Conservation (phyloP, 306 rosid species). For the Lathyrus aphaca region DNA sequence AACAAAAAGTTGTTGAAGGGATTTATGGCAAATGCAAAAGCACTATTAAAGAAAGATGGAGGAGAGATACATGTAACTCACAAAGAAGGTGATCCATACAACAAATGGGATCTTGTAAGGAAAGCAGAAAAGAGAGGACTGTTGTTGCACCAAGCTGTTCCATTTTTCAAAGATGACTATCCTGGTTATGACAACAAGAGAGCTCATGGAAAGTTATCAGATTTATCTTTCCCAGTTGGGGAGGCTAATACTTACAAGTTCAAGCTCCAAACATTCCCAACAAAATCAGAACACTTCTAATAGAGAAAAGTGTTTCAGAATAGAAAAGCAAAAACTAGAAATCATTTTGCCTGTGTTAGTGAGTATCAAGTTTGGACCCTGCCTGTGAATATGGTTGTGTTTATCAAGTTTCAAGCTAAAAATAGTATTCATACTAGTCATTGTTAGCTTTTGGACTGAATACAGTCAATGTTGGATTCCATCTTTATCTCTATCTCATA, state of each 20-base stretch:
- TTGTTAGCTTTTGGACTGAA: too few relatives aligned
- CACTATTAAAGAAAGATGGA: slow-evolving; percentile 54
- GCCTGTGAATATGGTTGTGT: too few relatives aligned
- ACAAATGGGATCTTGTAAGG: slow-evolving; percentile 65
- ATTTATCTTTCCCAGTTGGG: slow-evolving; percentile 58
- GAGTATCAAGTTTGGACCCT: too few relatives aligned
- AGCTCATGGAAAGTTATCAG: slow-evolving; percentile 62
- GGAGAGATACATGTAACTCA: slow-evolving; percentile 78
- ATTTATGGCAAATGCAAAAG: slow-evolving; percentile 62
- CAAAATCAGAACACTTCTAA: too few relatives aligned
- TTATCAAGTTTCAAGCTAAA: too few relatives aligned
- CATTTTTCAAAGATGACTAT: slow-evolving; percentile 59
- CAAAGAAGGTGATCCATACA: slow-evolving; percentile 79
- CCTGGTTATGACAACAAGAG: slow-evolving; percentile 81
- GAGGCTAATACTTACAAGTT: slow-evolving; percentile 68
- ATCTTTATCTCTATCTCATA: background rate
- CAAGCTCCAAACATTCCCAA: slow-evolving; percentile 38
- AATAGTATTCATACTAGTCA: too few relatives aligned
- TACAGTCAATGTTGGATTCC: background rate
- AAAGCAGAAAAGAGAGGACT: slow-evolving; percentile 69
- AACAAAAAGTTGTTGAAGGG: slow-evolving; percentile 76
- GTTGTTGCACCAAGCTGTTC: slow-evolving; percentile 45
- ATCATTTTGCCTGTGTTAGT: too few relatives aligned
- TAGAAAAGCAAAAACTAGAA: too few relatives aligned
- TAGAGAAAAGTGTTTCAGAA: too few relatives aligned